Base-by-base conservation (phyloP, 495 filamentous ascomycete genomes). In the Entonaema liquescens region DNA sequence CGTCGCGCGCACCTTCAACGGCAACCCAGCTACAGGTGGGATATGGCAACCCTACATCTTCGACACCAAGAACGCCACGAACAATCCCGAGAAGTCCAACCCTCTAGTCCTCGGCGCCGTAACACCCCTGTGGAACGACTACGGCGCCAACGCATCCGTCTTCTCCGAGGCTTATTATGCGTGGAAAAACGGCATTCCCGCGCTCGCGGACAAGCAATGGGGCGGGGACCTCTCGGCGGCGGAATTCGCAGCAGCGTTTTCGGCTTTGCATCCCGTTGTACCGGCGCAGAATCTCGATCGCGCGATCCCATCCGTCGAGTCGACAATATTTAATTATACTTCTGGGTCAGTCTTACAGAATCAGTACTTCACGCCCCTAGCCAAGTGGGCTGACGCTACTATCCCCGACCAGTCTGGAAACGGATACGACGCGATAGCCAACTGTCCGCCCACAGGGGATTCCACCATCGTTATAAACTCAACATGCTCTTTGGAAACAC, bases 161-260 rank as follows among this genome's bases (percentile, higher is more conserved):
- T 82, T 79, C 31, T 74, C 79, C 29, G 81, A 85, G 62, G 79
- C 82, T 0, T 87, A 85, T 68, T 84, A 85, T 62, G 78, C 83
- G 2, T 83, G 81, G 79, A 77, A 80, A 13, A 75, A 84, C 31
- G 78, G 79, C 3, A 77, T 86, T 11, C 83, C 85, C 2, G 84
- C 85, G 5, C 73, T 87, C 6, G 82, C 76, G 12, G 85, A 87
- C 70, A 87, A 87, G 74, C 85, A 87, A 68, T 87, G 85, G 84
- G 84, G 85, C 25, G 84, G 85, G 0, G 76, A 81, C 28, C 71
- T 85, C 9, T 72, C 74, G 0, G 77, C 78, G 29, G 36, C 69
- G 0, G 83, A 85, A 42, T 86, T 83, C 65, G 25, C 66, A 0
- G 44, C 63, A 7, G 75, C 80, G 6, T 83, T 85, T 55, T 61